Base-by-base conservation (phyloP, 768 basidiomycete species). In the Amanita rimosa region DNA sequence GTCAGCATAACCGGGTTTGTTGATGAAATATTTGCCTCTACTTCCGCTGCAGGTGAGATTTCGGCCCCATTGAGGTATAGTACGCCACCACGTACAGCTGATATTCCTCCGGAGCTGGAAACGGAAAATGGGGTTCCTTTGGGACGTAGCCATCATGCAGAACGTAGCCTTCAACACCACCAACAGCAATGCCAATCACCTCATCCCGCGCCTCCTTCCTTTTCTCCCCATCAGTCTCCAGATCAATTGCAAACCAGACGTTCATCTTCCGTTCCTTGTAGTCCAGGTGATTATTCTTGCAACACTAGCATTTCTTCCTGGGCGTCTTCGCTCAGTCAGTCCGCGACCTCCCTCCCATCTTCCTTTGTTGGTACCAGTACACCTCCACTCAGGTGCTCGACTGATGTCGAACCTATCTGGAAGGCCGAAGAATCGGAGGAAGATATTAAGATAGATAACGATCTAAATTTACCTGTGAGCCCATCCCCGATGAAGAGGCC, bases 1-100 rank as follows among this genome's bases (percentile, higher is more conserved):
- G 66, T 74, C 48, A 83, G 80, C 58, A 78, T 85, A 54, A 79
- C 78, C 8, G 79, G 81, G n/a, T 70, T 83, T 24, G 83, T 85
- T 16, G 78, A 85, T 39, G 75, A 83, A 48, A 80, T 85, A 70
- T 70, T 85, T 50, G 72, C 66, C 40, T 67, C 65, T 11, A 66
- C 60, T 43, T 61, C 61, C n/a, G 55, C 57, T 4, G 54, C 57
- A 26, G 54, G 51, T 17, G 59, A 61, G 31, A 46, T 46, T 6
- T 56, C 59, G 36, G 50, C 57, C 42, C 53, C 54, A 16, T 55
- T 61, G 11, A 57, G 50, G 50, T 59, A 58, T 29, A 67, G 57
- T 56, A 73, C 76, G 13, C 72, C 75, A 33, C 75, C 80, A 3
- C 68, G 64, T 54, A 56, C 61, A 44, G 42, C 53, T 38, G 63